Base-by-base conservation (phyloP, 176 grass and related monocot species). In the Saccharum officinarum region DNA sequence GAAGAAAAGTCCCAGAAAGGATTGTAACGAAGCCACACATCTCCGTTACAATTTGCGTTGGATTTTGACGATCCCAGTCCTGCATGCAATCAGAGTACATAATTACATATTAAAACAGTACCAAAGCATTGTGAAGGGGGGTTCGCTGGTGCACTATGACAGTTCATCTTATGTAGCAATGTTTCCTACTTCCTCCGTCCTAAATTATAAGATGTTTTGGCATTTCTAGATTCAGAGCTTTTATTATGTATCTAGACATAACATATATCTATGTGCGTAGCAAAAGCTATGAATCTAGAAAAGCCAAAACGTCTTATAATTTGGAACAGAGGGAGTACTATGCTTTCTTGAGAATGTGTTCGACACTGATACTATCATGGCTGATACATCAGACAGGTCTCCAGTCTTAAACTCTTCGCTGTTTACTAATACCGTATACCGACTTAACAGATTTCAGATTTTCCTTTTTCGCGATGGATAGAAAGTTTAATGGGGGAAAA, bases 21-120 rank as follows among this genome's bases (percentile, higher is more conserved):
- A 98, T 98, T 5, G 96, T 98, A 87, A 98, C 83, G 22, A 98
- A 98, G 60, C 96, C 96, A 86, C 96, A 95, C 91, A 98, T 95
- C 78, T 98, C 96, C 0, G 93, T 98, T n/a, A 95, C 93, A 28
- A 98, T 92, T 74, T 98, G 96, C 0, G 93, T 98, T 7, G 91
- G 93, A 82, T 90, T 87, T 91, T 95, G 96, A 38, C 93, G 87
- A 90, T 98, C 96, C 96, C 96, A 98, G 66, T 98, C 96, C 96
- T 98, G 77, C 70, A 92, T 70, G 68, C 38, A 87, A 22, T 33
- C 41, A 81, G 70, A 87, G 31, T 70, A 49, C 18, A 36, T 36
- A 36, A 36, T 36, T 36, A 36, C 34, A 37, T 44, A 71, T 44
- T 36, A 71, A 44, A 36, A 79, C 8, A n/a, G 26, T 22, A 76